Conservation (phyloP, 352 stramenopile species). For the Globisporangium alternatum region DNA sequence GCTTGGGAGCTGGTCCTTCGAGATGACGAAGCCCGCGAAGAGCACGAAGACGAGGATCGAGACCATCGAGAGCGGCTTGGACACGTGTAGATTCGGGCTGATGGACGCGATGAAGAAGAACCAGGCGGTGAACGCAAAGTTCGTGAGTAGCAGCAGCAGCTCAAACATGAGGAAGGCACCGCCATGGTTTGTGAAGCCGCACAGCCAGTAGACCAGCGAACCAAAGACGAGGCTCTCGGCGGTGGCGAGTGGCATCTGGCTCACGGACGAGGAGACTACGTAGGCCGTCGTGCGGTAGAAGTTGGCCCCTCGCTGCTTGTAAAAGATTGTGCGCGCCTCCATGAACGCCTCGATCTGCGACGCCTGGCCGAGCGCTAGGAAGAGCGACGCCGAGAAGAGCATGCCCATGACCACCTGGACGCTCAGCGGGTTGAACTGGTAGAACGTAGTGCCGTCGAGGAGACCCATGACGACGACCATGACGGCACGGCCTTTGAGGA, state of each 20-base stretch:
- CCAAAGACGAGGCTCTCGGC: slow-evolving; percentile 61
- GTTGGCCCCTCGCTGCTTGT: slow-evolving; percentile 60
- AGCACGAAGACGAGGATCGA: slow-evolving; percentile 25
- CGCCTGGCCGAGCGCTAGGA: slow-evolving; percentile 50
- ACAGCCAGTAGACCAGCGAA: slow-evolving; percentile 66
- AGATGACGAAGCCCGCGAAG: not conserved
- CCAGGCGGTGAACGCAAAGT: slow-evolving; percentile 16
- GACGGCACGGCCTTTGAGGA: slow-evolving; percentile 16
- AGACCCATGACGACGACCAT: slow-evolving; percentile 27
- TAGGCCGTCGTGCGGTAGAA: slow-evolving; percentile 62
- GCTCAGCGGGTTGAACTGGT: slow-evolving; percentile 19
- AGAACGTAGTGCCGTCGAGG: slow-evolving; percentile 23
- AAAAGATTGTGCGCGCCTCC: slow-evolving; percentile 45
- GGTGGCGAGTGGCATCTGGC: slow-evolving; percentile 23
- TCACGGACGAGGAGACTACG: slow-evolving; percentile 28
- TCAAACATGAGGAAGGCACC: slow-evolving; percentile 35
- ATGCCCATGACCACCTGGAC: slow-evolving; percentile 35
- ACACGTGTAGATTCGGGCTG: slow-evolving; percentile 18
- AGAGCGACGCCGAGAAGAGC: slow-evolving; percentile 63
- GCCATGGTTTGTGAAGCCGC: slow-evolving; percentile 30
- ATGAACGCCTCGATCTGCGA: slow-evolving; percentile 48
- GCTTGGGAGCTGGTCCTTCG: slow-evolving; percentile 25
- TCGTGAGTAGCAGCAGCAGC: slow-evolving; percentile 44
- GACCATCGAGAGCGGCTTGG: slow-evolving; percentile 24
- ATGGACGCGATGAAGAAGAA: slow-evolving; percentile 27